phyloP scores from a whole-genome alignment of 2,329 filamentous ascomycete species.

The Aspergillus sp. region DNA sequence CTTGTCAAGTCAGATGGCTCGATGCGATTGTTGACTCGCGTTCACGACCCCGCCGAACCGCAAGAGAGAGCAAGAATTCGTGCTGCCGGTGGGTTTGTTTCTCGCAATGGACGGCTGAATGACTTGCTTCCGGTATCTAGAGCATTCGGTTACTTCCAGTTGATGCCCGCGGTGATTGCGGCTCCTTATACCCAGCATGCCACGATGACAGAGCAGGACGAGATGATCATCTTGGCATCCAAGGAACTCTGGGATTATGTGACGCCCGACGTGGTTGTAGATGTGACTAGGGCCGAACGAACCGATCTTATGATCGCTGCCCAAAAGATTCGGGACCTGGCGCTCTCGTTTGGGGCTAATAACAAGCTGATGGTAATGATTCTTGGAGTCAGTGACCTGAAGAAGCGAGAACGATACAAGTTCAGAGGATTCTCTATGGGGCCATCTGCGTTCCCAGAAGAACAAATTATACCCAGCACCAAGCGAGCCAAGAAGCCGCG shows the following conservation, averaged over 20 bases:
- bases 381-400: constrained; percentile 83
- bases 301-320: constrained; percentile 88
- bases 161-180: constrained; percentile 88
- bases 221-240: constrained; percentile 86
- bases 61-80: constrained; percentile 80
- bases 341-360: constrained; percentile 88
- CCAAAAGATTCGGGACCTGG: constrained; percentile 87
- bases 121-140: constrained; percentile 84
- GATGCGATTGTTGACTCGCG: constrained; percentile 74
- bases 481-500: constrained; percentile 55
- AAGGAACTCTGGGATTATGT: constrained; percentile 94
- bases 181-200: constrained; percentile 75
- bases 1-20: constrained; percentile 82
- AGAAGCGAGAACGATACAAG: constrained; percentile 70
- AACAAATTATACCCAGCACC: constrained; percentile 52
- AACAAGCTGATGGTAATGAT: constrained; percentile 99
- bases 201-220: constrained; percentile 76
- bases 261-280: constrained; percentile 79
- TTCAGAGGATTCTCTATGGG: constrained; percentile 75
- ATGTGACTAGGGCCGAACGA: constrained; percentile 79
- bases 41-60: constrained; percentile 86
- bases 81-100: constrained; percentile 91
- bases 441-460: constrained; percentile 61
- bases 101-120: constrained; percentile 86
- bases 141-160: constrained; percentile 87